phyloP scores from a whole-genome alignment of 495 filamentous ascomycete species.

The Penicillium turbatum region DNA sequence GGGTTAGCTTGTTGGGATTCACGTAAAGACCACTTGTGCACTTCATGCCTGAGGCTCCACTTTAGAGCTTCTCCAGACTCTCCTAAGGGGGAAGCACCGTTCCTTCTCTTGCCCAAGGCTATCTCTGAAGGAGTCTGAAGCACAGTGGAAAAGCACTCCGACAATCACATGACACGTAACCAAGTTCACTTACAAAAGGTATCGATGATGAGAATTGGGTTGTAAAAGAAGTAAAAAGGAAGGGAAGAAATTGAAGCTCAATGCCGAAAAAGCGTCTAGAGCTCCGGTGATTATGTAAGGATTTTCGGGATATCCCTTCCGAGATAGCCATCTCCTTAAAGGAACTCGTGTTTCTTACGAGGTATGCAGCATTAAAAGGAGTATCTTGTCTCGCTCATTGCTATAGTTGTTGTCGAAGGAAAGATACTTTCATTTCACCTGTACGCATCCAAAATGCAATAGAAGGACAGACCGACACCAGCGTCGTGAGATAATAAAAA shows the following conservation, averaged over 20 bases:
- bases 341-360: neutral
- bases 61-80: slow-evolving; percentile 9
- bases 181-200: slow-evolving; percentile 19
- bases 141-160: neutral
- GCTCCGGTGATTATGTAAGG: slow-evolving; percentile 16
- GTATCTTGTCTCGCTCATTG: neutral
- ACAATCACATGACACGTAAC: neutral
- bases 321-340: neutral
- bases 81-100: neutral
- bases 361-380: neutral
- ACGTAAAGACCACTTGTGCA: slow-evolving; percentile 20
- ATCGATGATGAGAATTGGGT: slow-evolving; percentile 14
- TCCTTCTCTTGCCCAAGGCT: neutral
- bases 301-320: slow-evolving; percentile 11
- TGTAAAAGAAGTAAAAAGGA: slow-evolving; percentile 16
- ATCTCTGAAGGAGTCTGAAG: neutral
- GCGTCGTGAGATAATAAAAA: neutral
- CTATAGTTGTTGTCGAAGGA: neutral
- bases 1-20: slow-evolving; percentile 25
- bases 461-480: neutral
- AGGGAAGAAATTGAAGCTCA: slow-evolving; percentile 26
- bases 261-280: slow-evolving; percentile 21
- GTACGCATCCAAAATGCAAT: neutral
- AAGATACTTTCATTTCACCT: neutral
- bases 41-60: slow-evolving; percentile 5